Conservation (phyloP, 345 rosid genomes). For the Boechera stricta region DNA sequence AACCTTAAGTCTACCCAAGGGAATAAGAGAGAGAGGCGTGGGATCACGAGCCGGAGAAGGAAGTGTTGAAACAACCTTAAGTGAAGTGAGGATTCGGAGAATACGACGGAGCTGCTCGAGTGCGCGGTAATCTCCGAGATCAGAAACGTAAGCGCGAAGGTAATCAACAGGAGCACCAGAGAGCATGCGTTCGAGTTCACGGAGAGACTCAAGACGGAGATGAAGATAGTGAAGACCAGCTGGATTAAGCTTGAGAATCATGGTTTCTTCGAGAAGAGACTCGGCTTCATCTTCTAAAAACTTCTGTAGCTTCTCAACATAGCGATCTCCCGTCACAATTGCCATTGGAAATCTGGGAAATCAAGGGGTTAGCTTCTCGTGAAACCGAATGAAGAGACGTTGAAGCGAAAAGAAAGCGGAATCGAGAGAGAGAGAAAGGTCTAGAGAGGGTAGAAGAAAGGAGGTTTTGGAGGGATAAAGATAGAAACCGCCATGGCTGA, state of each 20-base stretch:
- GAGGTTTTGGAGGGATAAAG: conserved; percentile 49
- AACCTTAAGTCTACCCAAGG: conserved; percentile 77
- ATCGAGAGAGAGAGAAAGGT: background rate
- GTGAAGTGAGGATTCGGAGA: conserved; percentile 73
- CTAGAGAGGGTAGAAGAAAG: conserved; percentile 39
- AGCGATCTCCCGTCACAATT: conserved; percentile 97
- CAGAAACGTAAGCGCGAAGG: conserved; percentile 93
- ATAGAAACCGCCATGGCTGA: conserved; percentile 52
- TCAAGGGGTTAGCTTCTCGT: background rate
- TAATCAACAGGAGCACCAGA: conserved; percentile 92
- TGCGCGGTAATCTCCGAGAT: conserved; percentile 94
- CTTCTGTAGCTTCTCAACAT: conserved; percentile 75
- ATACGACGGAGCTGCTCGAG: conserved; percentile 93
- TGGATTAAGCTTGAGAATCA: conserved; percentile 86
- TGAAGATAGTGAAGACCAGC: conserved; percentile 95
- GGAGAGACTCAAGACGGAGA: conserved; percentile 86
- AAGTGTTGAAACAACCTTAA: conserved; percentile 80
- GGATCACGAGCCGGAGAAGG: conserved; percentile 82
- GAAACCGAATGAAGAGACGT: conserved; percentile 1
- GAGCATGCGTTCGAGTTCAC: conserved; percentile 83
- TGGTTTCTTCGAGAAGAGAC: conserved; percentile 65
- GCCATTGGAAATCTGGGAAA: conserved; percentile 53
- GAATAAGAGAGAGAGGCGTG: conserved; percentile 78
- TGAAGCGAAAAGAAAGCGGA: background rate
- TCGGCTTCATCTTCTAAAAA: conserved; percentile 81